phyloP scores from a whole-genome alignment of 441 rosid genomes.

The Euphorbia celastroides region DNA sequence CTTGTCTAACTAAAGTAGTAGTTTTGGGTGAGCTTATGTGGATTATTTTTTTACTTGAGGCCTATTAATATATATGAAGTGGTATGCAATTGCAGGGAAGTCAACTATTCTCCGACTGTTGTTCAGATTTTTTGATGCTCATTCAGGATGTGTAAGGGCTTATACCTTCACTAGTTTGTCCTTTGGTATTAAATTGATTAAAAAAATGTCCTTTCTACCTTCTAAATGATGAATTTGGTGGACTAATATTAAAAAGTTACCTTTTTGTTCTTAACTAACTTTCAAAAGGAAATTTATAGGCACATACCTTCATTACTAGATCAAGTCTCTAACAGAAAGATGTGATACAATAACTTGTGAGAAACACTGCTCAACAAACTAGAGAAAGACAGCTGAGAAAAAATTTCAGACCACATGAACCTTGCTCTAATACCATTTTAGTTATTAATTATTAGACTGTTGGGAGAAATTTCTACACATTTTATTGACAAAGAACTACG shows the following conservation, averaged over 20 bases:
- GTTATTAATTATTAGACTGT: too few relatives aligned
- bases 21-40: not conserved
- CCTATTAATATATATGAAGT: constrained; percentile 18
- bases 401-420: too few relatives aligned
- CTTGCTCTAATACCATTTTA: too few relatives aligned
- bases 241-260: not conserved
- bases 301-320: not conserved
- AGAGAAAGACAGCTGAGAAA: too few relatives aligned
- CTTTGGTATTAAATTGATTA: not conserved
- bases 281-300: not conserved
- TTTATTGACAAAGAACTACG: too few relatives aligned
- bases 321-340: too few relatives aligned
- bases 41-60: not conserved
- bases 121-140: constrained; percentile 75
- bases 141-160: constrained; percentile 69
- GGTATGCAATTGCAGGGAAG: constrained; percentile 59
- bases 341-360: too few relatives aligned
- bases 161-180: constrained; percentile 13
- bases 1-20: not conserved
- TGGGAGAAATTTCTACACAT: too few relatives aligned
- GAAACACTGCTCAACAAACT: too few relatives aligned
- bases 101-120: constrained; percentile 90
- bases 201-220: not conserved
- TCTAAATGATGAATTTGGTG: not conserved
- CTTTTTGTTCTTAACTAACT: too few relatives aligned